Base-by-base conservation (phyloP, 164 flowering plant genomes). In the Annona cherimola region DNA sequence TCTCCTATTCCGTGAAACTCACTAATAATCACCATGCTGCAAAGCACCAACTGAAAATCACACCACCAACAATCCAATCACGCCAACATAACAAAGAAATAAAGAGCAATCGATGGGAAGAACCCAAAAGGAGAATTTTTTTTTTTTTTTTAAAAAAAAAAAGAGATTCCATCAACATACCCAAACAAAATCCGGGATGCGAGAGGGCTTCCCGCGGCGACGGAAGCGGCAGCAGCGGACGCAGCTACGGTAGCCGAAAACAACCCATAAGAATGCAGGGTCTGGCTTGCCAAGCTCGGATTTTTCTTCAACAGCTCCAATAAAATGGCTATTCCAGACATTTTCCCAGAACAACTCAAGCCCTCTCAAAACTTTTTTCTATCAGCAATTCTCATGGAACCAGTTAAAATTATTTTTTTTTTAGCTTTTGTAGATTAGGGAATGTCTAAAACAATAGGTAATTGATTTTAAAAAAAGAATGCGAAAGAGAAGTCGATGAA, bases 301-400 rank as follows among this genome's bases (percentile, higher is more conserved):
- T 86, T 84, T 78, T 82, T 87, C 83, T 85, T 77, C 70, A 85
- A 67, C 50, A 88, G 82, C 81, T 88, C 91, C 69, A 85, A 55
- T 60, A 86, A 54, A 5, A 84, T 40, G 59, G 84, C 84, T 41
- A 84, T 77, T 69, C 88, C 88, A 62, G 86, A 74, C 88, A 86
- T 86, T 75, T 26, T 46, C 60, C 41, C 46, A 9, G 46, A 45
- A 63, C 35, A 67, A 54, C 35, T 62, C 7, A 46, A 19, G 64
- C 54, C 35, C 20, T 40, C 46, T 42, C 35, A 42, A 14, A 19
- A 45, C 5, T 41, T 6, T 19, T 42, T 71, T 64, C 35, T 66
- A 3, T 14, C 26, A 5, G 69, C 26, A 43, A 18, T 43, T 43
- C 44, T 40, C 54, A 66, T 66, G 46, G 18, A 40, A 42, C 14